Evolutionary conservation across 2,329 filamentous ascomycete genomes (phyloP), one percentile per base, ranked within the genome.

Genomic region (Beauveria medogensis): DNA sequence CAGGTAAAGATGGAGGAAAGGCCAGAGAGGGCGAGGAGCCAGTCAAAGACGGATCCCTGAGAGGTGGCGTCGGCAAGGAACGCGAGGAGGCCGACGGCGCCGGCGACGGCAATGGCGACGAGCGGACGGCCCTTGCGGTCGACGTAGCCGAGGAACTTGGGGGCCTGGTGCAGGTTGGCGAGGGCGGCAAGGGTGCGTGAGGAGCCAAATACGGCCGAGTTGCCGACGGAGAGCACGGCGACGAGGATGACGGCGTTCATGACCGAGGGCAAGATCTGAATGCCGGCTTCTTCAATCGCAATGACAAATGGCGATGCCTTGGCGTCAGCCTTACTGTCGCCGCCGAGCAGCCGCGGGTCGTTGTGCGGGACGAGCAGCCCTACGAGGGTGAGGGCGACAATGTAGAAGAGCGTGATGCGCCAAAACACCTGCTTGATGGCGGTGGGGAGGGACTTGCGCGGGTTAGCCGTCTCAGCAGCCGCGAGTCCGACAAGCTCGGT

Each of bases 221-320:
- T 97, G 62, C 92, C 92, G 63, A 97, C 92, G 0, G 91, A 95
- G 24, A 97, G 78, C 24, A 96, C 92, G 22, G 92, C 89, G 64
- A 96, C 85, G 70, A 97, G 85, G 71, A 97, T 96, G 63, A 97
- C 91, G n/a, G 85, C 86, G 73, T 97, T 97, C 89, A 97, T 95
- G 59, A 97, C 82, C 0, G 89, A 92, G 2, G 91, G 91, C 3
- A 97, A 82, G 2, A 88, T 87, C 47, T 83, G 76, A 67, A 97
- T 95, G 9, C 90, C 88, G 1, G 92, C 91, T 64, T 92, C 88
- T 66, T 89, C 80, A 67, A 96, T 96, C 64, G 92, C 91, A 68
- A 97, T 95, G 67, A 97, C 92, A 72, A 97, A 97, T 2, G 93
- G 93, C 3, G 91, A 96, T 1, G 91, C 89, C 28, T 85, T 84